Percentiles rank a stretch among this genome's conserved stretches.
Evolutionary conservation across 768 basidiomycete genomes (phyloP).

Genomic region (Trametes gibbosa): DNA sequence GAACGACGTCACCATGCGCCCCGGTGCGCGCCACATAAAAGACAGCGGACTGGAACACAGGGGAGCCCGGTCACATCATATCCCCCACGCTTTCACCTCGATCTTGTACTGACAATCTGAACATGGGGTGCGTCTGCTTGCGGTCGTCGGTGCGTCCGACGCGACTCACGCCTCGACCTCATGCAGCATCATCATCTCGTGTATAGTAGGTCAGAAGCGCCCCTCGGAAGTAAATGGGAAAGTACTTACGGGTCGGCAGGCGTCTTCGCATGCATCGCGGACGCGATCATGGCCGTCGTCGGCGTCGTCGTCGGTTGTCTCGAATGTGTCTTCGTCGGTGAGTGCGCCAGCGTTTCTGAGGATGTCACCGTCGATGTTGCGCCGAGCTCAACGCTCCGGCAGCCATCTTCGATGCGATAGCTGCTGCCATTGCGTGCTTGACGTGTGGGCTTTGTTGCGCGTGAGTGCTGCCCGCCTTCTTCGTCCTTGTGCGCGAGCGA

Average conservation of each 20-base stretch:
- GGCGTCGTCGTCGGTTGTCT: constrained; percentile 11
- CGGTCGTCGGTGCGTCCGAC: too few relatives aligned
- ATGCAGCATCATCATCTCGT: constrained; percentile 20
- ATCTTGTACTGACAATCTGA: too few relatives aligned
- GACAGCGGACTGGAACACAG: too few relatives aligned
- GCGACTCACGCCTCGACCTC: too few relatives aligned
- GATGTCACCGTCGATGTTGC: not conserved
- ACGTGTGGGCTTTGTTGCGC: constrained; percentile 16
- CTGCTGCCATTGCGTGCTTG: constrained; percentile 5
- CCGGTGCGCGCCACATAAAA: too few relatives aligned
- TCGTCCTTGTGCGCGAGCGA: not conserved
- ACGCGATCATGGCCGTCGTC: constrained; percentile 12
- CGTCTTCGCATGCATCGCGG: constrained; percentile 20
- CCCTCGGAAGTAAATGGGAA: not conserved
- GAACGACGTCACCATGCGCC: too few relatives aligned
- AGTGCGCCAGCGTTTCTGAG: too few relatives aligned
- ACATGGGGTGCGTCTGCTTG: too few relatives aligned
- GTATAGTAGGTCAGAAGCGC: constrained; percentile 8
- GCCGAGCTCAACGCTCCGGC: not conserved
- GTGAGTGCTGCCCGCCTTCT: not conserved
- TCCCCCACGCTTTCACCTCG: too few relatives aligned
- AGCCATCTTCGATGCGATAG: constrained; percentile 10
- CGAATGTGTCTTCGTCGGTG: constrained; percentile 13
- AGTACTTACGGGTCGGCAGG: not conserved
- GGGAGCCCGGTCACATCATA: too few relatives aligned